Percentiles rank a stretch among this genome's conserved stretches.
Evolutionary conservation across 306 rosid species (phyloP).

Genomic region (Gynostemma pentaphyllum): DNA sequence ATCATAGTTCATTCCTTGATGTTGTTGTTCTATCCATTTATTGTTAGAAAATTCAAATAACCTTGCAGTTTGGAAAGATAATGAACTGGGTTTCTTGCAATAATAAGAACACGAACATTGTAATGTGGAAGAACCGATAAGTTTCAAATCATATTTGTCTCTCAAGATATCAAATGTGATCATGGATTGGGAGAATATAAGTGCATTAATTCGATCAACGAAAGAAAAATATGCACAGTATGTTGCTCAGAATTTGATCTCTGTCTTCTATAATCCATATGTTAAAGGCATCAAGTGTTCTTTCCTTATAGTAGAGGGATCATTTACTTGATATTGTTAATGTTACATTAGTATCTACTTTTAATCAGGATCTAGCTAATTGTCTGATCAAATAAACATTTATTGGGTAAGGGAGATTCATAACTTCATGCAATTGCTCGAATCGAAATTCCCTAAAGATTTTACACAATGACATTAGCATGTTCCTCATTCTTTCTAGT

Average conservation of each 20-base stretch:
- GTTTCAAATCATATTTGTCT: neutral
- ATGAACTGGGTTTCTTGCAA: neutral
- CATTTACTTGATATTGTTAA: neutral
- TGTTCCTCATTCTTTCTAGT: slow-evolving; percentile 11
- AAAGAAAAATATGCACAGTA: no score
- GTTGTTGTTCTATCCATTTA: neutral
- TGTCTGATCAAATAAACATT: neutral
- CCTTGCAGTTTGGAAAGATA: neutral
- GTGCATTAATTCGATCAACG: neutral
- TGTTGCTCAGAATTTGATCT: neutral
- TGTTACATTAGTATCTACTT: neutral
- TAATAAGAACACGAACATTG: neutral
- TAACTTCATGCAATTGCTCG: neutral
- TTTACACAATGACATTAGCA: neutral
- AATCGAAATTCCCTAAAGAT: neutral
- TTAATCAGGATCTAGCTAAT: neutral
- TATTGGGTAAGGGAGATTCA: neutral
- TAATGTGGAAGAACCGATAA: neutral
- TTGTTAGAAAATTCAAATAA: neutral
- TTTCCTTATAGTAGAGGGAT: neutral
- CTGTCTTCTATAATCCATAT: neutral
- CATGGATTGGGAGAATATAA: neutral
- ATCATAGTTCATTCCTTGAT: neutral
- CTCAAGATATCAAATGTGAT: neutral
- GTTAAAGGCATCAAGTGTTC: neutral